phyloP scores from a whole-genome alignment of 768 basidiomycete genomes.

The Lentinus tigrinus region DNA sequence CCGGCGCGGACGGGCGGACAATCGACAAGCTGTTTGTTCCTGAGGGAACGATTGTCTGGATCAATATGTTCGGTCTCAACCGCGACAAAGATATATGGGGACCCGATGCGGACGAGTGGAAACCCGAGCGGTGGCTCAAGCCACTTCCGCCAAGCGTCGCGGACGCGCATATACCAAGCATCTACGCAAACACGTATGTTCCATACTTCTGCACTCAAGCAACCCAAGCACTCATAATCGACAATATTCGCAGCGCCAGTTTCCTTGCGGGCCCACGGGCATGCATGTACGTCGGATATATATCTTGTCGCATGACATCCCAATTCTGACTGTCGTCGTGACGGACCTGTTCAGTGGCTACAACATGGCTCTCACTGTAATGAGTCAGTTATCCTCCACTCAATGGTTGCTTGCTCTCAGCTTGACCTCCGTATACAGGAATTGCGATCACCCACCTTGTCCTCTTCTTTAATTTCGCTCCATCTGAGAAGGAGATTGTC shows the following conservation, averaged over 20 bases:
- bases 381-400: not conserved
- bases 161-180: conserved; percentile 6
- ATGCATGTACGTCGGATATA: conserved; percentile 1
- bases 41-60: not conserved
- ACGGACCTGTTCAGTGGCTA: not conserved
- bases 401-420: not conserved
- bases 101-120: conserved; percentile 3
- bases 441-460: not conserved
- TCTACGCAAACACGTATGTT: conserved; percentile 2
- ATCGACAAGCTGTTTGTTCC: conserved; percentile 2
- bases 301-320: not conserved
- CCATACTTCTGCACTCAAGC: not conserved
- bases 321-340: not conserved
- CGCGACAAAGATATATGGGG: conserved; percentile 7
- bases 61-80: conserved; percentile 7
- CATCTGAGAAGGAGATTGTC: not conserved
- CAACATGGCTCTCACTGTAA: conserved; percentile 9
- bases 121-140: conserved; percentile 13
- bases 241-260: not conserved
- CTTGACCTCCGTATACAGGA: not conserved
- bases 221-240: not conserved
- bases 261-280: conserved; percentile 1
- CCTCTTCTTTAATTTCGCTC: not conserved
- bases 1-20: not conserved
- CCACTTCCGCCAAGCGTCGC: conserved; percentile 6